Conservation (phyloP, 2,329 filamentous ascomycete genomes). For the Paecilomyces sp. region DNA sequence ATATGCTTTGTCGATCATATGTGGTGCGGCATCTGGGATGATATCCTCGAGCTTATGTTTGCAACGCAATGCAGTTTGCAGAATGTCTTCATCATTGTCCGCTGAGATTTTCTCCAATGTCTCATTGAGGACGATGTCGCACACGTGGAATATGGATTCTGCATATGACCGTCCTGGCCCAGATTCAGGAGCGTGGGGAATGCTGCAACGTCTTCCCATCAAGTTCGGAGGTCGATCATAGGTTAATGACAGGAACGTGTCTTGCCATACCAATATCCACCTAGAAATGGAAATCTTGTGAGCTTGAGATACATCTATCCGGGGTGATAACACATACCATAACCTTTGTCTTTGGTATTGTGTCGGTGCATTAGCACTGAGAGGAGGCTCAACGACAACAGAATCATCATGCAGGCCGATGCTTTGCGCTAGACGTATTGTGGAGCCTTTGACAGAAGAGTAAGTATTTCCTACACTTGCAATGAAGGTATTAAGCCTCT, state of each 20-base stretch:
- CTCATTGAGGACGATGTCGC: neutral
- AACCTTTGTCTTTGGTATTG: neutral
- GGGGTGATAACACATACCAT: neutral
- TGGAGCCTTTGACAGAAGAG: conserved; percentile 6
- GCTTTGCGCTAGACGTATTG: conserved; percentile 16
- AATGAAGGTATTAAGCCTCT: neutral
- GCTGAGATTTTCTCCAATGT: neutral
- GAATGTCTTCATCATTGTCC: neutral
- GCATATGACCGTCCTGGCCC: conserved; percentile 7
- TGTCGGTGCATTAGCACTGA: conserved; percentile 1
- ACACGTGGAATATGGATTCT: conserved; percentile 1
- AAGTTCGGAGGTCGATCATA: conserved; percentile 14
- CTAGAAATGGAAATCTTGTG: conserved; percentile 8
- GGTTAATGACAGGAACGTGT: conserved; percentile 15
- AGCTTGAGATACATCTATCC: neutral
- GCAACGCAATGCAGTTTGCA: conserved; percentile 7
- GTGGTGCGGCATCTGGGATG: conserved; percentile 3
- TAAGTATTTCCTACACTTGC: neutral
- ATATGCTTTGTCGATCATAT: conserved; percentile 6
- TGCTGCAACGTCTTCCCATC: conserved; percentile 4
- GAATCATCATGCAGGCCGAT: conserved; percentile 15
- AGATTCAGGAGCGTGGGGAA: conserved; percentile 5
- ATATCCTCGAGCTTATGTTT: conserved; percentile 7
- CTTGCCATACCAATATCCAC: conserved; percentile 16
- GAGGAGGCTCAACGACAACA: conserved; percentile 3